Percentiles rank a stretch among this genome's conserved stretches.
Conservation (phyloP, 2,329 filamentous ascomycete species). For the Cytospora piceicola region DNA sequence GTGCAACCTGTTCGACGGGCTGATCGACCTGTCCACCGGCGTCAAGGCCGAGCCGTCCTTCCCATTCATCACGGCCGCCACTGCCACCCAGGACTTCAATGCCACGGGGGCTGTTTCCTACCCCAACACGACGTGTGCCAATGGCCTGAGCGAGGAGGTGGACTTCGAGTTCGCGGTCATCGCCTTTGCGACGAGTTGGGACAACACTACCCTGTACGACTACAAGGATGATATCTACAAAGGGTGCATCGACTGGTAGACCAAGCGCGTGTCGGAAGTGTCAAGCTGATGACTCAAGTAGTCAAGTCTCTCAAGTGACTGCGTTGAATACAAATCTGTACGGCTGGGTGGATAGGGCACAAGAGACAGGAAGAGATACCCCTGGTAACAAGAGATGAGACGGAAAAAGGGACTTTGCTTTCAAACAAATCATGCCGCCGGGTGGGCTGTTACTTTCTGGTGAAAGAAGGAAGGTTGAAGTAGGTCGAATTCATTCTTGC, state of each 20-base stretch:
- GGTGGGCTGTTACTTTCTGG: constrained; percentile 6
- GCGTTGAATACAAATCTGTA: not conserved
- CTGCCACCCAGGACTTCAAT: constrained; percentile 25
- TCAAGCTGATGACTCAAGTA: not conserved
- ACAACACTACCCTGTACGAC: constrained; percentile 23
- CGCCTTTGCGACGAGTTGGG: constrained; percentile 27
- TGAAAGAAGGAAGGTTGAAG: not conserved
- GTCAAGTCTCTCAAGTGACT: not conserved
- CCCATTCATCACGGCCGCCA: constrained; percentile 27
- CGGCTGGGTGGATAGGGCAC: constrained; percentile 7
- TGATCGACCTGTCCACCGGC: constrained; percentile 29
- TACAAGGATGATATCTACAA: constrained; percentile 22
- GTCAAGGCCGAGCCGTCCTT: constrained; percentile 28
- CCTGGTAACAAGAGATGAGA: constrained; percentile 15
- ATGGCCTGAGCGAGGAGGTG: constrained; percentile 24
- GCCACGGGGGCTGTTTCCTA: constrained; percentile 14
- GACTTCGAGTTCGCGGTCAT: constrained; percentile 22
- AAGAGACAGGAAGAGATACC: constrained; percentile 1
- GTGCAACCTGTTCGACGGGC: constrained; percentile 25
- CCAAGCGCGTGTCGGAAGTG: not conserved
- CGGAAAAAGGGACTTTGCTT: not conserved
- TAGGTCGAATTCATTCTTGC: too few species aligned
- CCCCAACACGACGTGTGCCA: constrained; percentile 27
- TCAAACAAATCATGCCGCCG: not conserved
- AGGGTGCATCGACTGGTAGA: constrained; percentile 18